phyloP scores from a whole-genome alignment of 176 grass and related monocot species.

The Oryza glumipatula region DNA sequence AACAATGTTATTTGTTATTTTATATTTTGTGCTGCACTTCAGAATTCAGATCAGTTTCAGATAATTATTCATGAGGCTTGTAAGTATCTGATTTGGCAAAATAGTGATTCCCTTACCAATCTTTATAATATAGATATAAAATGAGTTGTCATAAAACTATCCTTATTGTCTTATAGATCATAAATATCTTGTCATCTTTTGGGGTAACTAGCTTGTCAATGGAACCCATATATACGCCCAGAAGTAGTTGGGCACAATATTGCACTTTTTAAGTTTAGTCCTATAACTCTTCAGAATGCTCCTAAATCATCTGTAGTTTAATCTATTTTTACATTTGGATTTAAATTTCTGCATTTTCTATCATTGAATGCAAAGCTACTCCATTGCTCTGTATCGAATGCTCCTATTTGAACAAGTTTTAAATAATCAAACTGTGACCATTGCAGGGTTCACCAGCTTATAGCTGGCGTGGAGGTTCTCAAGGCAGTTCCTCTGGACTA shows the following conservation, averaged over 20 bases:
- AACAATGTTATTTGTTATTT: conserved; percentile 30
- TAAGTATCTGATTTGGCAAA: conserved; percentile 12
- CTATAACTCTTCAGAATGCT: neutral
- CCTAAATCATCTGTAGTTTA: neutral
- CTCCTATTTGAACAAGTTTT: conserved; percentile 19
- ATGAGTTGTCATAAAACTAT: neutral
- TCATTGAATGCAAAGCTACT: conserved; percentile 6
- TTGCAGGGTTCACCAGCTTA: conserved; percentile 87
- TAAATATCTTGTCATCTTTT: neutral
- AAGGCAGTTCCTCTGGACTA: conserved; percentile 83
- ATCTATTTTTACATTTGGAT: conserved; percentile 25
- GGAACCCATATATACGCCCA: neutral
- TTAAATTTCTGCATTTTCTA: conserved; percentile 1
- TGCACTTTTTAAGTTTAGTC: conserved; percentile 35
- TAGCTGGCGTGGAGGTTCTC: conserved; percentile 89
- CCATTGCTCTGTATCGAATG: conserved; percentile 4
- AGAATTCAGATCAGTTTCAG: conserved; percentile 25
- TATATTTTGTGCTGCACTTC: conserved; percentile 14
- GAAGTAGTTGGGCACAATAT: conserved; percentile 8
- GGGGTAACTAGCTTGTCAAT: conserved; percentile 2
- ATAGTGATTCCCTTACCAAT: neutral
- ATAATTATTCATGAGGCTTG: conserved; percentile 32
- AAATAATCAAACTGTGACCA: conserved; percentile 36
- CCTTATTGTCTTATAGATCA: neutral
- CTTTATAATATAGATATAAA: neutral